Base-by-base conservation (phyloP, 2,329 filamentous ascomycete species). In the Ophiostoma ulmi region DNA sequence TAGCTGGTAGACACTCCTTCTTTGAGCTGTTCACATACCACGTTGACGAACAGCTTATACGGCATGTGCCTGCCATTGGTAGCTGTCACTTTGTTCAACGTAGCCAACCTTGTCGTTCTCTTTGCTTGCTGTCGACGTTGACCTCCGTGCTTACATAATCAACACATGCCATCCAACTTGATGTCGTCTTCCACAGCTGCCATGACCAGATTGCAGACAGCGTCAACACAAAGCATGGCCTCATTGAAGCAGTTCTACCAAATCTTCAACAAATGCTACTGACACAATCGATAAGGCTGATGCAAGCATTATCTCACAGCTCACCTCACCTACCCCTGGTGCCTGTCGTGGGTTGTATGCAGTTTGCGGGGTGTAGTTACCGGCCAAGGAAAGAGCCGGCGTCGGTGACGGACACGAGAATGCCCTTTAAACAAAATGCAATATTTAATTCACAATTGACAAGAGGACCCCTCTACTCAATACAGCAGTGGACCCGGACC, bases 341-440 rank as follows among this genome's bases (percentile, higher is more conserved):
- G 58, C 58, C 58, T 63, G 52, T 58, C 52, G n/a, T 58, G 52
- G 22, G 26, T 17, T 63, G 58, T 63, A 63, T 63, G 58, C 58
- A 61, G 58, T 35, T 63, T 63, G 58, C 58, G 58, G 58, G 58
- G 26, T 63, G 52, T 26, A 58, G 13, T 26, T 26, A 4, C 26
- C 58, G 58, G 58, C 52, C 26, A 22, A 31, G n/a, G 44, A 48
- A 58, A 58, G 52, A 63, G 58, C 58, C 58, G 58, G 58, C 58
- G 58, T 63, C 58, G 58, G 58, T 26, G 58, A 20, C 58, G n/a
- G 52, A 8, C 26, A 63, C 58, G 58, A 63, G 58, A 63, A 63
- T 20, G 58, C 26, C n/a, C 13, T 35, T 63, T 35, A 35, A 63
- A 35, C 14, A 4, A 63, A 63, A 35, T 35, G 14, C 26, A 11